These are phyloP conservation scores for Adansonia gregorii DNA, from an alignment of 441 rosid species.

Conservation along the genomic window DNA sequence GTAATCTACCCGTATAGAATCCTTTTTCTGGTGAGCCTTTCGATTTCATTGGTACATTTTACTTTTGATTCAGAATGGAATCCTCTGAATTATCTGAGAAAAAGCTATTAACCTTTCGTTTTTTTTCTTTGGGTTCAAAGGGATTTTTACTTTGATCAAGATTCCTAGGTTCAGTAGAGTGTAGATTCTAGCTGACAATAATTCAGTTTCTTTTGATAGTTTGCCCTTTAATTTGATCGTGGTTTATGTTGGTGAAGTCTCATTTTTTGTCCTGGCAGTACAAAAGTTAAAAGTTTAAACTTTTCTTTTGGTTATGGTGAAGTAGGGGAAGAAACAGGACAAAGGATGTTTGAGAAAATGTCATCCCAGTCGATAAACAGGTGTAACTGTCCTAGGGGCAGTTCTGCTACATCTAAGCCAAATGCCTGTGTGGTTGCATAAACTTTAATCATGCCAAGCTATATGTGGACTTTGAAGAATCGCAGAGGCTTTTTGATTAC, in stretches of 20 bases:
- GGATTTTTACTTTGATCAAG: slow-evolving; percentile 31
- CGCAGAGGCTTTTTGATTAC: slow-evolving; percentile 61
- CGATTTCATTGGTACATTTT: slow-evolving; percentile 32
- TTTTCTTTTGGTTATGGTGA: slow-evolving; percentile 14
- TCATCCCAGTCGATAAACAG: slow-evolving; percentile 53
- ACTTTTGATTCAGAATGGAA: slow-evolving; percentile 39
- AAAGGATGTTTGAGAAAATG: slow-evolving; percentile 40
- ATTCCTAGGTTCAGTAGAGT: slow-evolving; percentile 41
- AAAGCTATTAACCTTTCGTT: slow-evolving; percentile 22
- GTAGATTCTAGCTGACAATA: slow-evolving; percentile 29
- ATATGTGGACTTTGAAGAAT: slow-evolving; percentile 62
- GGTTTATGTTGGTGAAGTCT: slow-evolving; percentile 23
- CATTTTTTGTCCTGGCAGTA: slow-evolving; percentile 4
- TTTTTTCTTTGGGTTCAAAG: slow-evolving; percentile 5
- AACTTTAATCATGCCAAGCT: slow-evolving; percentile 76
- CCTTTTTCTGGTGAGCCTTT: slow-evolving; percentile 36
- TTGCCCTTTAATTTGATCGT: slow-evolving; percentile 25
- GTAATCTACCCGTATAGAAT: slow-evolving; percentile 21
- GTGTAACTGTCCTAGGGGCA: slow-evolving; percentile 49
- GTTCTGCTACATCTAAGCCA: slow-evolving; percentile 58
- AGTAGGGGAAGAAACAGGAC: slow-evolving; percentile 12
- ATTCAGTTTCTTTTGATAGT: slow-evolving; percentile 12
- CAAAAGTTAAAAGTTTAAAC: slow-evolving; percentile 7
- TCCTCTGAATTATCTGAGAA: slow-evolving; percentile 21
- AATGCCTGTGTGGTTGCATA: slow-evolving; percentile 59